These are phyloP conservation scores for Geotrichum cucujoidarum DNA, from an alignment of 1,139 yeast species.

Conservation along the genomic window DNA sequence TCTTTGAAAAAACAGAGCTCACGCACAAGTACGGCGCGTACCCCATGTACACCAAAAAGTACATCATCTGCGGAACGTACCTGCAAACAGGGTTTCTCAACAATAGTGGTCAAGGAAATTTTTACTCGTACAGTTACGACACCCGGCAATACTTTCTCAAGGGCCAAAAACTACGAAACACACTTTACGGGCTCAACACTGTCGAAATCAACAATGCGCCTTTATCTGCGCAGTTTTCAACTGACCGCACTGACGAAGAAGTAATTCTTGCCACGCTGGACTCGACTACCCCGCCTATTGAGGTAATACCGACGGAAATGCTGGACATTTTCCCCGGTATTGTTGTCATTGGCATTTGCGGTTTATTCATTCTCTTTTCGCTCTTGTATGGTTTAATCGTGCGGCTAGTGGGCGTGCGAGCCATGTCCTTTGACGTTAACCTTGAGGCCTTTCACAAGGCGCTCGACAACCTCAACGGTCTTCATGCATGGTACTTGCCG, in stretches of 20 bases:
- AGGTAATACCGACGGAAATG: background rate
- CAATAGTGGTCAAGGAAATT: constrained; percentile 1
- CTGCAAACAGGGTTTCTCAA: background rate
- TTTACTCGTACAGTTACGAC: constrained; percentile 4
- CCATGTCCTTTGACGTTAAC: constrained; percentile 1
- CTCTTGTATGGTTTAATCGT: background rate
- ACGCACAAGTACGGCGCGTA: constrained; percentile 2
- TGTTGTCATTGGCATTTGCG: constrained; percentile 2
- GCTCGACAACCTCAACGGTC: background rate
- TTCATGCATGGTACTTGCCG: constrained; percentile 3
- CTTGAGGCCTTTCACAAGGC: constrained; percentile 2
- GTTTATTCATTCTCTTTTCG: background rate
- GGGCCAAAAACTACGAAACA: background rate
- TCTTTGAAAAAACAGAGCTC: background rate
- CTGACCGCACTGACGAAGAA: constrained; percentile 5
- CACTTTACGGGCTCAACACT: background rate
- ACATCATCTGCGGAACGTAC: constrained; percentile 1
- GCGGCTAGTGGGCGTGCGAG: background rate
- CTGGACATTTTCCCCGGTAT: constrained; percentile 4
- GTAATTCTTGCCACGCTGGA: constrained; percentile 4
- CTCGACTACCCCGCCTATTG: background rate
- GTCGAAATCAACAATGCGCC: background rate
- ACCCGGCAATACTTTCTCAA: constrained; percentile 3
- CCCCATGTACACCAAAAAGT: constrained; percentile 8
- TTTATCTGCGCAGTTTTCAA: constrained; percentile 2